Conservation (phyloP, 768 basidiomycete genomes). For the Hebeloma cylindrosporum region DNA sequence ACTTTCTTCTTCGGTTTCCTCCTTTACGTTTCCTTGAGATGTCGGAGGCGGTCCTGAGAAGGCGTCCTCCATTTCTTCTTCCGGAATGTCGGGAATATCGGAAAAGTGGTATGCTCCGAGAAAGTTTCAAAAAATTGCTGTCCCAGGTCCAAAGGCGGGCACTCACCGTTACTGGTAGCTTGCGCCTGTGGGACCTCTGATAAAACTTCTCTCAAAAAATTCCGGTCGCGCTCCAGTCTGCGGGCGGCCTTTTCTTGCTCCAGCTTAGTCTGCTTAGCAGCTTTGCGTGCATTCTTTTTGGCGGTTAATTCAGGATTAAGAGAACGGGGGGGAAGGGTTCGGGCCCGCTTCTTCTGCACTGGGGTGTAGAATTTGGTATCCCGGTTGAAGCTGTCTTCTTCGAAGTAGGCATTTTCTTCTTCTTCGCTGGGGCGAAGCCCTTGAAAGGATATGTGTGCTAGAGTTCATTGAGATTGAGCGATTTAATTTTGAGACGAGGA, state of each 20-base stretch:
- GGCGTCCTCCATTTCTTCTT: conserved; percentile 26
- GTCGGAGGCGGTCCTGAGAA: neutral
- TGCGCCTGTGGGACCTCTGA: conserved; percentile 32
- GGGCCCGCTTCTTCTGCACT: conserved; percentile 47
- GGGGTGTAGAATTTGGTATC: conserved; percentile 32
- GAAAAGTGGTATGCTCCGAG: conserved; percentile 1
- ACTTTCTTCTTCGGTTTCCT: conserved; percentile 26
- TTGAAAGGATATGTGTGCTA: conserved; percentile 37
- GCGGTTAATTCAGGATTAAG: conserved; percentile 38
- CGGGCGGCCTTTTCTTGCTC: conserved; percentile 38
- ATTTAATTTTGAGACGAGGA: too few species aligned
- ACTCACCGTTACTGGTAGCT: conserved; percentile 14
- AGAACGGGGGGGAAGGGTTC: conserved; percentile 47
- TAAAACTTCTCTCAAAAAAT: conserved; percentile 42
- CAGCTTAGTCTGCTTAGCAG: conserved; percentile 40
- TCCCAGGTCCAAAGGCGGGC: too few species aligned
- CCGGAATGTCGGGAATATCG: conserved; percentile 18
- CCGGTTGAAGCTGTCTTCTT: conserved; percentile 33
- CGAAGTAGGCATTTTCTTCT: conserved; percentile 27
- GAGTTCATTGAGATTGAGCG: neutral
- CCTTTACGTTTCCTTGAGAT: conserved; percentile 11
- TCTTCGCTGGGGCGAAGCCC: conserved; percentile 34
- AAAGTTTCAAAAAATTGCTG: neutral
- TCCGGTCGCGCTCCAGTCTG: conserved; percentile 36
- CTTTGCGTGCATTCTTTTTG: conserved; percentile 40